Evolutionary conservation across 1,284 basidiomycete genomes (phyloP), one percentile per base, ranked within the genome.

Genomic region (Ceratobasidium sp.): DNA sequence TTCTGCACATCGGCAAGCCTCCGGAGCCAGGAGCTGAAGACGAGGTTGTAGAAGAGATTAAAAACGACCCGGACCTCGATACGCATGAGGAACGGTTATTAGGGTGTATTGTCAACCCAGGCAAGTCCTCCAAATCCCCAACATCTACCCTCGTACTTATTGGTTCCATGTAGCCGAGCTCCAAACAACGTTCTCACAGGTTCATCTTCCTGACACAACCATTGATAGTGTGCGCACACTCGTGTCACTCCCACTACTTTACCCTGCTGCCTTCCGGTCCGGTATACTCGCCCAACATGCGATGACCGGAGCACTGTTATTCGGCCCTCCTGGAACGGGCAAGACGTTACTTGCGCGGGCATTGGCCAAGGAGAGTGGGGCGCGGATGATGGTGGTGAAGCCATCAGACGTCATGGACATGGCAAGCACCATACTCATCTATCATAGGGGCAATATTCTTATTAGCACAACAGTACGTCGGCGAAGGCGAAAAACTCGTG

Each of bases 401-500:
- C 91, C 92, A 13, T 92, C 91, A 1, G 92, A 93, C 74, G 89
- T 93, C 50, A 91, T 93, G 89, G 91, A 93, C 76, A 93, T 93
- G 92, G 91, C 92, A 73, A 67, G 73, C 69, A 47, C 42, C 77
- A 77, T 69, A 47, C n/a, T 47, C 10, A 47, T 6, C 45, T 47
- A 12, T 12, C 45, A 20, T 8, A 20, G 8, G 77, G 22, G 15
- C 27, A 34, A 55, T 32, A 32, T 29, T 31, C 17, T 3, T 29
- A 27, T 32, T 32, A 10, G 35, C 2, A 10, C 74, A 65, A 74
- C 77, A 93, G 93, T 96, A 94, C 79, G 92, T 95, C 35, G 93
- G 93, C 38, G 95, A 98, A 82, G 94, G 93, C 47, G 96, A 98
- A 78, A 96, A 97, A 77, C 89, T 97, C 45, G 92, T 98, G 52